Percentiles rank a stretch among this genome's conserved stretches.
Evolutionary conservation across 345 rosid genomes (phyloP).

Genomic region (Angophora floribunda): DNA sequence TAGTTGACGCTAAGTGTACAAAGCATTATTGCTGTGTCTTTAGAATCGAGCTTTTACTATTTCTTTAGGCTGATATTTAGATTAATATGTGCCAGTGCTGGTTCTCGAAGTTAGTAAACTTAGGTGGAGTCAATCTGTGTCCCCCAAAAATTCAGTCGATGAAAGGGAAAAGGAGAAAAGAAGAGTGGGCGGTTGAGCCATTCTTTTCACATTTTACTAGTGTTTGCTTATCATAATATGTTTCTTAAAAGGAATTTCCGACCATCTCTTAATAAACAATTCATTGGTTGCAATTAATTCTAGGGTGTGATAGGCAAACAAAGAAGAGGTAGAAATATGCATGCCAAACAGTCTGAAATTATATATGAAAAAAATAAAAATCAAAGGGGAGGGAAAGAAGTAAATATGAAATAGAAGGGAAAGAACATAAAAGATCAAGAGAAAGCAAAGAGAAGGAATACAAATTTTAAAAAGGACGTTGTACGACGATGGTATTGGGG

Average conservation of each 20-base stretch:
- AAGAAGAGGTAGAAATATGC: not conserved
- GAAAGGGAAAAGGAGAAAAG: not conserved
- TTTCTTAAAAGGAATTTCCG: not conserved
- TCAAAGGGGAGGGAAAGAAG: not conserved
- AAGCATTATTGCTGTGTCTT: not conserved
- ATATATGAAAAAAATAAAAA: not conserved
- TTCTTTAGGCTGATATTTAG: not conserved
- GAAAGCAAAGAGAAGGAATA: not conserved
- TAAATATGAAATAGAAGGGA: not conserved
- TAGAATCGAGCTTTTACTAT: not conserved
- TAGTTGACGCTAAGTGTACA: fast-evolving
- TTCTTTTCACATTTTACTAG: not conserved
- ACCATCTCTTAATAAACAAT: not conserved
- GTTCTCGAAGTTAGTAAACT: not conserved
- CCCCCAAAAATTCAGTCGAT: not conserved
- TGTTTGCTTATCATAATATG: not conserved
- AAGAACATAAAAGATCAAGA: not conserved
- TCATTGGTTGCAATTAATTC: not conserved
- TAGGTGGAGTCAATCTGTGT: not conserved
- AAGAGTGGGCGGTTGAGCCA: not conserved
- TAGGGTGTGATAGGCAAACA: not conserved
- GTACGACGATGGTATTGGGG: not conserved
- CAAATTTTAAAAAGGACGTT: not conserved
- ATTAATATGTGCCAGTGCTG: not conserved
- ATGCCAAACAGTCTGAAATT: not conserved